Percentiles rank a stretch among this genome's conserved stretches.
Evolutionary conservation across 805 yeast species (phyloP).

Genomic region (Schwanniomyces polymorphus): DNA sequence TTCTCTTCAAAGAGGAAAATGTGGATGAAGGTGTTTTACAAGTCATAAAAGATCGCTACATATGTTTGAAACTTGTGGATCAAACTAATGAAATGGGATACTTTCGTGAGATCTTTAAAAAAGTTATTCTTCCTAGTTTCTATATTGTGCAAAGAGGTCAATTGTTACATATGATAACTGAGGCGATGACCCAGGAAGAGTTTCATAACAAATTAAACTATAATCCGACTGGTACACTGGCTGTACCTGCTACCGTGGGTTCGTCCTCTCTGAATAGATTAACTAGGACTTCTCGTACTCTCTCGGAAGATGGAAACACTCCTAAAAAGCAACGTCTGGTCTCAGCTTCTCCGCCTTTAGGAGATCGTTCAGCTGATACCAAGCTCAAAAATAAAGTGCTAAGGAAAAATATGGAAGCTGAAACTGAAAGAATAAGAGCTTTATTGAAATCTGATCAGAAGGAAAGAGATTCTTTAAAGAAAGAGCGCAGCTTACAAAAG

Average conservation of each 20-base stretch:
- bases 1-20: conserved; percentile 3
- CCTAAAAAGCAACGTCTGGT: conserved; percentile 7
- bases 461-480: conserved; percentile 34
- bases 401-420: conserved; percentile 28
- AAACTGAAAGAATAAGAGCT: conserved; percentile 54
- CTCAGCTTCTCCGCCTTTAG: background rate
- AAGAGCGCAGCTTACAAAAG: conserved; percentile 3
- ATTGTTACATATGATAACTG: conserved; percentile 44
- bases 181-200: conserved; percentile 21
- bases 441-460: conserved; percentile 53
- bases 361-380: background rate
- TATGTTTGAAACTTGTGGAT: conserved; percentile 16
- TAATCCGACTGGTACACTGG: background rate
- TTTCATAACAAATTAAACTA: conserved; percentile 20
- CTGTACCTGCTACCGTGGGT: background rate
- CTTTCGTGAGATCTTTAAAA: conserved; percentile 59
- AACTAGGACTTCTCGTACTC: background rate
- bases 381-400: background rate
- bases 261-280: background rate
- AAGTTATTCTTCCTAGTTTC: conserved; percentile 53
- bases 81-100: conserved; percentile 17
- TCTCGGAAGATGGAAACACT: background rate
- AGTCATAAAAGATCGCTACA: conserved; percentile 8
- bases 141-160: conserved; percentile 51
- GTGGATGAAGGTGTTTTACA: background rate